phyloP scores from a whole-genome alignment of 2,329 filamentous ascomycete species.

The Penicillium sp. region DNA sequence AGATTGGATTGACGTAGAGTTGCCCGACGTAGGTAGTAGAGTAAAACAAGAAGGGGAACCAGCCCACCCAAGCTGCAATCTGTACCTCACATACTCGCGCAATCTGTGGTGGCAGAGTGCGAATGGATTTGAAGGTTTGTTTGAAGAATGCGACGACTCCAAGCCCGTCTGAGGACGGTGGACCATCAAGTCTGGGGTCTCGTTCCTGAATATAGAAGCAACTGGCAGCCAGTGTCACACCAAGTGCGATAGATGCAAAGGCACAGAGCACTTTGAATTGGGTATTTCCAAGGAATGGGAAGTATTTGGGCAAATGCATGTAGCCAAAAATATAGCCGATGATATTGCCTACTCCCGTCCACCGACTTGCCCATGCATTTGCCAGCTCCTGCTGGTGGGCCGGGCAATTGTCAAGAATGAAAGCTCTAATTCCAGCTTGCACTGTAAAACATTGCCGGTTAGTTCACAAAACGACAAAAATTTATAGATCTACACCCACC shows the following conservation, averaged over 20 bases:
- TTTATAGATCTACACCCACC: constrained; percentile 47
- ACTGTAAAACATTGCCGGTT: constrained; percentile 50
- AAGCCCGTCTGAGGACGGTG: constrained; percentile 58
- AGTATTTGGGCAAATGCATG: constrained; percentile 69
- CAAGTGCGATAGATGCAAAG: constrained; percentile 75
- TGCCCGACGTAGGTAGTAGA: constrained; percentile 92
- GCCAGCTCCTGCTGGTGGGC: constrained; percentile 90
- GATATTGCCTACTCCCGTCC: constrained; percentile 87
- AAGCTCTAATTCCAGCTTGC: constrained; percentile 71
- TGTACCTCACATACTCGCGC: constrained; percentile 78
- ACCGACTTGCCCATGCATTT: constrained; percentile 89
- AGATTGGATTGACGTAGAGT: constrained; percentile 82
- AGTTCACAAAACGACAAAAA: not conserved
- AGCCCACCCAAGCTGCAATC: constrained; percentile 88
- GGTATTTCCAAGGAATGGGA: constrained; percentile 80
- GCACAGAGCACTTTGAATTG: constrained; percentile 93
- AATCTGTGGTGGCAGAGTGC: constrained; percentile 77
- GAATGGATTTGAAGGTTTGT: constrained; percentile 74
- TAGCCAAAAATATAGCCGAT: constrained; percentile 87
- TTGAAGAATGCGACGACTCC: constrained; percentile 79
- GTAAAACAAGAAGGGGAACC: constrained; percentile 95
- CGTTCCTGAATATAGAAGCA: constrained; percentile 71
- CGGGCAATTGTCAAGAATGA: constrained; percentile 86
- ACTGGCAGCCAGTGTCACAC: constrained; percentile 69
- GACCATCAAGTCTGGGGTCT: constrained; percentile 73